Base-by-base conservation (phyloP, 202 grass and related monocot genomes). In the Tripidium arundinaceum region DNA sequence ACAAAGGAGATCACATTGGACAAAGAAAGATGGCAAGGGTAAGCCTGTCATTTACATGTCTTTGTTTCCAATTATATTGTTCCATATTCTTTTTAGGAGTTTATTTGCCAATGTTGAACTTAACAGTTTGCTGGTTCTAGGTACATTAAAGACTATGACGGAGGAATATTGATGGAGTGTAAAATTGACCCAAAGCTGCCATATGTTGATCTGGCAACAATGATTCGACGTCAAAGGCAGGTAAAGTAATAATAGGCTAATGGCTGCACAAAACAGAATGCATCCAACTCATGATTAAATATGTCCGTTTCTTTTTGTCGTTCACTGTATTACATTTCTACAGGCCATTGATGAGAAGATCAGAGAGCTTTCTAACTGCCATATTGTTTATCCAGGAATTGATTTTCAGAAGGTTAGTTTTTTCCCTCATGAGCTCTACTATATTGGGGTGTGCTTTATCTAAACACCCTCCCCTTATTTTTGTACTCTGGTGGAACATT, bases 271-370 rank as follows among this genome's bases (percentile, higher is more conserved):
- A 7, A 26, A 70, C 1, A 68, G 21, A 19, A 62, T 79, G 14
- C 61, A 62, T 15, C 50, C 22, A 63, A 25, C 13, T 82, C 40
- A 60, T 46, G 34, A 21, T 13, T 62, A 81, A 70, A 39, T 27
- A 40, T 36, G 2, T 22, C 18, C 4, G 31, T 70, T 25, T 74
- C 45, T 71, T 77, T 11, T 59, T 37, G 4, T n/a, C 26, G 47
- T 54, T 83, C 29, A 72, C 46, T 79, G 24, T 83, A 58, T 76
- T 79, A 83, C 24, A 43, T 49, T n/a, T 76, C 25, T 89, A 28
- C 85, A 99, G 96, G 87, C 96, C 84, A 96, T 99, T 87, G 96
- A 99, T 71, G 96, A 99, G 85, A 99, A 96, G 68, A 99, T 99
- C 63, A 95, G 89, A 85, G 96, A 99, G 16, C 92, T 99, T 81